Percentiles rank a stretch among this genome's conserved stretches.
Evolutionary conservation across 1,139 yeast genomes (phyloP).

Genomic region (Candida sanyaensis): DNA sequence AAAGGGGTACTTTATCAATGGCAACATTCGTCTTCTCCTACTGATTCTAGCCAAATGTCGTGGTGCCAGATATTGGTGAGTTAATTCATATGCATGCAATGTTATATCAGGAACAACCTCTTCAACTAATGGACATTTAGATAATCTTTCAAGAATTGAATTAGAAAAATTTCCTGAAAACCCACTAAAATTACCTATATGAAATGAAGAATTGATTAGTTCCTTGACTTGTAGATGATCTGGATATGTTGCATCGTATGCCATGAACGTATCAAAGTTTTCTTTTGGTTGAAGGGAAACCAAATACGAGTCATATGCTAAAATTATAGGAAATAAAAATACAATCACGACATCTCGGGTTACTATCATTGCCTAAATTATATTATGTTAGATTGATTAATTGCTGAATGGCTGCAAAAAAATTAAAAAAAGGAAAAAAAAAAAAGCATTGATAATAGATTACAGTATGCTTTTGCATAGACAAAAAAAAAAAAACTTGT

Average conservation of each 20-base stretch:
- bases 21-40: slow-evolving; percentile 38
- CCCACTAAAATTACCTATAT: slow-evolving; percentile 66
- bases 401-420: not conserved
- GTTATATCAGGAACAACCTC: slow-evolving; percentile 60
- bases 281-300: slow-evolving; percentile 28
- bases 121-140: slow-evolving; percentile 50
- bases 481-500: not conserved
- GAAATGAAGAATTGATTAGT: slow-evolving; percentile 44
- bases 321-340: not conserved
- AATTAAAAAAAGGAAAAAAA: not conserved
- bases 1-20: slow-evolving; percentile 21
- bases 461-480: not conserved
- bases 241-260: slow-evolving; percentile 35
- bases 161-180: slow-evolving; percentile 60
- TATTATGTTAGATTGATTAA: not conserved
- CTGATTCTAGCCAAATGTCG: slow-evolving; percentile 69
- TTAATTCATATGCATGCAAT: slow-evolving; percentile 45
- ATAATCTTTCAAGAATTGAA: slow-evolving; percentile 46
- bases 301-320: slow-evolving; percentile 17
- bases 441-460: too few species aligned
- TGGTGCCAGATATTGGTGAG: slow-evolving; percentile 53
- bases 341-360: not conserved
- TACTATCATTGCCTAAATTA: not conserved
- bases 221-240: slow-evolving; percentile 38
- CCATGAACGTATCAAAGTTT: slow-evolving; percentile 40